Base-by-base conservation (phyloP, 2,329 filamentous ascomycete species). In the Penicillium sp. region DNA sequence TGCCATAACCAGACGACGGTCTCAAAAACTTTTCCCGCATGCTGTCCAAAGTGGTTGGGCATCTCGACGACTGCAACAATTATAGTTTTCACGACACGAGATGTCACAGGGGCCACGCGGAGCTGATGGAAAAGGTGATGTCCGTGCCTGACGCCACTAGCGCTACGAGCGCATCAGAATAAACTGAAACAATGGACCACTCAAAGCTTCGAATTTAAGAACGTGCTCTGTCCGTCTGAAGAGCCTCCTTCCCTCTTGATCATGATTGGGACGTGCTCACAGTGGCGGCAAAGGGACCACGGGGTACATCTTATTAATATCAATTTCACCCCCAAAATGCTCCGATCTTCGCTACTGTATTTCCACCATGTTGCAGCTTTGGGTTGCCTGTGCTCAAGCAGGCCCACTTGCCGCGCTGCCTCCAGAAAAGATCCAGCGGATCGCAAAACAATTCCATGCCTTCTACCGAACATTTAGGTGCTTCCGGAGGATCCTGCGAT, bases 121-220 rank as follows among this genome's bases (percentile, higher is more conserved):
- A 46, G 53, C 53, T 55, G 53, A 55, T 33, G 37, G 26, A 16
- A 55, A 55, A 37, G 35, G 13, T 33, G 8, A 57, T 16, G 55
- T 49, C 43, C 42, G 55, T 42, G 43, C 55, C 55, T 51, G 42
- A 38, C 45, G 30, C 55, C 43, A 57, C 55, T 57, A 49, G 55
- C 55, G 55, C 55, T 51, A 13, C 35, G 14, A 19, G 26, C 30
- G 25, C 43, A 42, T 57, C 55, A 30, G 33, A 19, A 22, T 38
- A 40, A 22, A 26, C 22, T 4, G 8, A 14, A 25, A 33, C 28
- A 30, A 4, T n/a, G 14, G 26, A 51, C 55, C 55, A 57, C 30
- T 57, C 33, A 57, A 42, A 25, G 45, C 45, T 26, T 22, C 4
- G 8, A 30, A 45, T 22, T 55, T 8, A 55, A 26, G 52, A 55